Evolutionary conservation across 2,329 filamentous ascomycete genomes (phyloP).

Genomic region (Didymella pinodella): DNA sequence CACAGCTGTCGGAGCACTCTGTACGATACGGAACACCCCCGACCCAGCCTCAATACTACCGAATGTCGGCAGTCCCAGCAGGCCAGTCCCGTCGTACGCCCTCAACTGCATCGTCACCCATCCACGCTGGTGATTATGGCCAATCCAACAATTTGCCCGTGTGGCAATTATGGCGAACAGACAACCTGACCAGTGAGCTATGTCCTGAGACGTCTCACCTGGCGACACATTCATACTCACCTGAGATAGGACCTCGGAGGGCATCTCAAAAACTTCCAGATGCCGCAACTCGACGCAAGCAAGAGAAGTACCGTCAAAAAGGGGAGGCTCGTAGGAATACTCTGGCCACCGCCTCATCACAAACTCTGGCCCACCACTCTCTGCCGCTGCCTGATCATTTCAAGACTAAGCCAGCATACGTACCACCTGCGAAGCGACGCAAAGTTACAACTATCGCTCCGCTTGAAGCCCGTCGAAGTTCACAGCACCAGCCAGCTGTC

Average conservation of each 20-base stretch:
- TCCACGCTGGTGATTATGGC: neutral
- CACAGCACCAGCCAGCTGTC: too few relatives aligned
- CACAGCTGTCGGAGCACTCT: neutral
- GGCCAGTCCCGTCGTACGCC: neutral
- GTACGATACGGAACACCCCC: neutral
- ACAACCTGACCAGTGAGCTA: conserved; percentile 3
- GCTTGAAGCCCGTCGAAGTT: neutral
- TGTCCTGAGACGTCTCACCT: neutral
- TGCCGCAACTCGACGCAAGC: conserved; percentile 3
- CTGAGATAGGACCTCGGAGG: neutral
- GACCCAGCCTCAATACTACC: neutral
- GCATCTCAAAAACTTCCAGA: neutral
- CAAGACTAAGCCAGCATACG: neutral
- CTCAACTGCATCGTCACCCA: neutral
- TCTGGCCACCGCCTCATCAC: neutral
- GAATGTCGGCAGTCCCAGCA: neutral
- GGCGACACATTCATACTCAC: neutral
- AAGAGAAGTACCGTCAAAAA: conserved; percentile 10
- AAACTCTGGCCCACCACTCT: neutral
- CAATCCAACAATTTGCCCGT: conserved; percentile 6
- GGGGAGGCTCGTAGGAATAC: conserved; percentile 11
- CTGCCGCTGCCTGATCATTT: neutral
- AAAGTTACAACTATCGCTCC: neutral
- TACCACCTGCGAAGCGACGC: conserved; percentile 1
- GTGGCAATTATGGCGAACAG: conserved; percentile 28